Evolutionary conservation across 176 grass and related monocot genomes (phyloP), one percentile per base, ranked within the genome.

Genomic region (Eragrostis nindensis): DNA sequence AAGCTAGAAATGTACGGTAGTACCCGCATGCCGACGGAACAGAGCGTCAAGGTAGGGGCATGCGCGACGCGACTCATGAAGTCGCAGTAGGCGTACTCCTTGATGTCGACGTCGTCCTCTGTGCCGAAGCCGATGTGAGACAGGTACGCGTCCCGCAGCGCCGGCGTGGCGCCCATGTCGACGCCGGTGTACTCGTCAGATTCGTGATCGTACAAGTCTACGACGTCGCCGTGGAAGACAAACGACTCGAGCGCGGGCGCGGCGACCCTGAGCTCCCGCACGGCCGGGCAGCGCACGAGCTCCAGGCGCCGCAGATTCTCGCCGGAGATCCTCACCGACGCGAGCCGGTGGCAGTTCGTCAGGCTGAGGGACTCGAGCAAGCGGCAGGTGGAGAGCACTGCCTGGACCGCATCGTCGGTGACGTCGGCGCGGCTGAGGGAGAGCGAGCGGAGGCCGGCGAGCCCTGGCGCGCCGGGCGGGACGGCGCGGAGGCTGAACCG

Each of bases 301-400:
- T 80, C 32, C 41, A 95, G 56, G 43, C 18, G 54, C 57, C 30
- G 81, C 66, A 95, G 78, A 14, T 25, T 80, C 59, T 75, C 49
- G 22, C 86, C 77, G 12, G 45, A 19, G 79, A 95, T 22, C 24
- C 36, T 76, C 24, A 90, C 65, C 2, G 42, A 30, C 12, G 1
- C 19, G 38, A 90, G 81, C 0, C 8, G 32, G 22, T 14, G 3
- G 74, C 87, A 95, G 17, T 29, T 68, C 46, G 17, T 76, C 21
- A 95, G 84, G 42, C 73, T 90, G 49, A 95, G 80, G 59, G 13
- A 73, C 71, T 95, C 78, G 0, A 95, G 93, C 4, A 60, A 40
- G 0, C 14, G 15, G 62, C 87, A 90, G 55, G 5, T 39, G 18
- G 57, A 46, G 36, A 94, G 21, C 46, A 91, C 21, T 41, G 18